These are phyloP conservation scores for Pseudozyma tsukubaensis DNA, from an alignment of 1,284 basidiomycete species.

Conservation along the genomic window DNA sequence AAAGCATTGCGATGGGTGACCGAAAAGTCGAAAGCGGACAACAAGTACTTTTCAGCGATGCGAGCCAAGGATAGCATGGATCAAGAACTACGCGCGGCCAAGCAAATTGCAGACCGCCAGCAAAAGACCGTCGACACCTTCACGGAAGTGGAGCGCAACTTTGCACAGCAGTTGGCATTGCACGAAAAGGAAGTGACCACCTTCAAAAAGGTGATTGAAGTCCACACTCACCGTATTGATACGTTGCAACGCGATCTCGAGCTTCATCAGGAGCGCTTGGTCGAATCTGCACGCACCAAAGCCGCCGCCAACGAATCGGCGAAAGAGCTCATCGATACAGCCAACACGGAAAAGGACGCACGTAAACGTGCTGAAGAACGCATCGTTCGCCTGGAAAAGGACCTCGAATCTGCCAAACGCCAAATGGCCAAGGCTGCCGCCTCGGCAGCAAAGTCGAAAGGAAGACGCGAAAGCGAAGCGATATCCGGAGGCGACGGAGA, in stretches of 20 bases:
- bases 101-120: constrained; percentile 80
- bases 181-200: constrained; percentile 72
- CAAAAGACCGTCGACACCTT: constrained; percentile 79
- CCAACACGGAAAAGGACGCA: constrained; percentile 38
- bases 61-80: constrained; percentile 86
- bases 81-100: constrained; percentile 78
- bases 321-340: constrained; percentile 48
- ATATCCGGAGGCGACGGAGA: constrained; percentile 56
- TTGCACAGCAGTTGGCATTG: constrained; percentile 75
- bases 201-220: constrained; percentile 51
- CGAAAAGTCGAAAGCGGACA: constrained; percentile 90
- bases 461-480: constrained; percentile 31
- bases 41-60: constrained; percentile 92
- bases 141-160: constrained; percentile 76
- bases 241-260: constrained; percentile 67
- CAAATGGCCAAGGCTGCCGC: constrained; percentile 55
- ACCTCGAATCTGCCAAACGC: constrained; percentile 53
- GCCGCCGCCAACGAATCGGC: constrained; percentile 50
- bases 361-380: constrained; percentile 53
- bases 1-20: constrained; percentile 72
- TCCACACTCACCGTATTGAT: constrained; percentile 57
- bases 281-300: constrained; percentile 39
- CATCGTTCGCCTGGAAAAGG: constrained; percentile 53
- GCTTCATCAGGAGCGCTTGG: constrained; percentile 46
- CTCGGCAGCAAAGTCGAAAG: constrained; percentile 60